Conservation (phyloP, 75 land plant genomes). For the Selaginella moellendorffii region DNA sequence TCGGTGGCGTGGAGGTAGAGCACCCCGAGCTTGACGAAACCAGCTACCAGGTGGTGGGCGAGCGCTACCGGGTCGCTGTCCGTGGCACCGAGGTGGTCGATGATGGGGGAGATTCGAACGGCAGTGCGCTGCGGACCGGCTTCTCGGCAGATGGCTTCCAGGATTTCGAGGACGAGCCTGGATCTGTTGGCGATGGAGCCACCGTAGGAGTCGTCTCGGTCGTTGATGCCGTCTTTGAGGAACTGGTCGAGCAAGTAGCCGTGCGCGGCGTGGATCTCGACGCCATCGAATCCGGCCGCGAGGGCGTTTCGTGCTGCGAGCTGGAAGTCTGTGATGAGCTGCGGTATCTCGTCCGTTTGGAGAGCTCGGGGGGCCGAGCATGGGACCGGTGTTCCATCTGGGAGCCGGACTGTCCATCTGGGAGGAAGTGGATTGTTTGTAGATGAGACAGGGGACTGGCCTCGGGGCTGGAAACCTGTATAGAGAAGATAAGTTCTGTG, state of each 20-base stretch:
- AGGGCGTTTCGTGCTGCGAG: no score
- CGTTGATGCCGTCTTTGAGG: conserved; percentile 17
- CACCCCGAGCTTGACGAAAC: no score
- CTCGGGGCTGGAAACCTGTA: no score
- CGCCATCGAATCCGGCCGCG: conserved; percentile 43
- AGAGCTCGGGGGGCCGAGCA: no score
- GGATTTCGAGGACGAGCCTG: conserved; percentile 19
- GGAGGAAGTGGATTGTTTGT: no score
- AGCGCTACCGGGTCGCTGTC: conserved; percentile 46
- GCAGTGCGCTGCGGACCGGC: conserved; percentile 36
- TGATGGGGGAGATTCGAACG: conserved; percentile 55
- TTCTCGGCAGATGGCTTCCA: conserved; percentile 27
- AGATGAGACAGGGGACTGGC: no score
- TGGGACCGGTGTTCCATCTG: no score
- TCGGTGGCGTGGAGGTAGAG: no score
- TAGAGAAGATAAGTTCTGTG: no score
- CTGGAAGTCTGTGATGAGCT: no score
- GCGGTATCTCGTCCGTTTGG: no score
- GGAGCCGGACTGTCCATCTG: no score
- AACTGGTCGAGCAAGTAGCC: conserved; percentile 7
- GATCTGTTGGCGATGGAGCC: conserved; percentile 16
- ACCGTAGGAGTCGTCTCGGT: conserved; percentile 17
- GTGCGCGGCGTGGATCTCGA: conserved; percentile 4
- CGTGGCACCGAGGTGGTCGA: conserved; percentile 62
- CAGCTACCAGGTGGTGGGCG: conserved; percentile 41